Percentiles rank a stretch among this genome's conserved stretches.
These are phyloP conservation scores for Elsinoe perseae DNA, from an alignment of 2,329 filamentous ascomycete species.

Conservation along the genomic window DNA sequence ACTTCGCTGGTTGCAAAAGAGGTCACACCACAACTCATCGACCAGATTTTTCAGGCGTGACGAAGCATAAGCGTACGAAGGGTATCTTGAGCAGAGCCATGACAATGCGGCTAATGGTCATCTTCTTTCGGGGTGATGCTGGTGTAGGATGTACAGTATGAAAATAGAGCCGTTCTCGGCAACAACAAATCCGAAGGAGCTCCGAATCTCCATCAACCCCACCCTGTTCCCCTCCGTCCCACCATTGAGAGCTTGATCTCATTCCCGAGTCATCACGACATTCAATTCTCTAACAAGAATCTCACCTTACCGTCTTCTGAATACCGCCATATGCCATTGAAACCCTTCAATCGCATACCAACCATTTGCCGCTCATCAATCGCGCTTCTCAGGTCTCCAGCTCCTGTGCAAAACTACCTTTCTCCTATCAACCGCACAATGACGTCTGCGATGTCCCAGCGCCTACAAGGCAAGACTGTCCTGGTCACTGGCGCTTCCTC, in stretches of 20 bases:
- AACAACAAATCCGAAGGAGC: not conserved
- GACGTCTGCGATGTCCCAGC: constrained; percentile 64
- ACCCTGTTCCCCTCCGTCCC: constrained; percentile 2
- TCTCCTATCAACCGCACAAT: constrained; percentile 39
- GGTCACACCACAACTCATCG: no score
- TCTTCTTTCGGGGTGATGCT: not conserved
- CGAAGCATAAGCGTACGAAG: no score
- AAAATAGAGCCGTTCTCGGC: not conserved
- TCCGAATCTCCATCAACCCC: not conserved
- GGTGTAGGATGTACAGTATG: not conserved
- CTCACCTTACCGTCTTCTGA: not conserved
- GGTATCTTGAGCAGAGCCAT: no score
- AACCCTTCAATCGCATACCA: not conserved
- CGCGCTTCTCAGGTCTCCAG: not conserved
- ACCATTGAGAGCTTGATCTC: not conserved
- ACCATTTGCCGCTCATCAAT: not conserved
- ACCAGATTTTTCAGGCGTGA: no score
- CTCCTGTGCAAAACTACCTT: constrained; percentile 5
- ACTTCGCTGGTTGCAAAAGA: no score
- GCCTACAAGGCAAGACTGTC: constrained; percentile 87
- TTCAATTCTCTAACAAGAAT: not conserved
- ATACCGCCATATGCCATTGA: constrained; percentile 1
- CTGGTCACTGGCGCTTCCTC: constrained; percentile 88
- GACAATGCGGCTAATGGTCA: no score
- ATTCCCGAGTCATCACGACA: not conserved